A percentile compares a stretch with the other conserved stretches of the same genome.
Evolutionary conservation across 2,329 filamentous ascomycete species (phyloP).

Genomic region (Pestalotiopsis sp.): DNA sequence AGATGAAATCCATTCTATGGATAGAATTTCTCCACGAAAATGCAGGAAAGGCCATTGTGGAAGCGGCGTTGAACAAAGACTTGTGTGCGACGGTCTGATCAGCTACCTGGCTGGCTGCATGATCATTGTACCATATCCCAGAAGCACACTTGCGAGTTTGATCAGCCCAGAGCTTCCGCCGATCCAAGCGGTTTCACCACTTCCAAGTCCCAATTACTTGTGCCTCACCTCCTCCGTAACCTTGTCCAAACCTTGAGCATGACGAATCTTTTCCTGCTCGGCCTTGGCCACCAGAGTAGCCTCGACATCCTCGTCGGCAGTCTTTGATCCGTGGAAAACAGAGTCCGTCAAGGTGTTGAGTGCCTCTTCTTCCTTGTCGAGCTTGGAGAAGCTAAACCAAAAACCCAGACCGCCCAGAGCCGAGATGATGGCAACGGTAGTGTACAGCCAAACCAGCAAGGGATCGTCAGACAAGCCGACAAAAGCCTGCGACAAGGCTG

Average conservation of each 20-base stretch:
- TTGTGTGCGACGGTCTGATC: too few relatives aligned
- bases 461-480: slow-evolving; percentile 62
- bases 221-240: slow-evolving; percentile 4
- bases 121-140: too few relatives aligned
- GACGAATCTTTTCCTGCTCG: slow-evolving; percentile 27
- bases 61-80: background rate
- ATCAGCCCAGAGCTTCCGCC: background rate
- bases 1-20: background rate
- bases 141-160: too few relatives aligned
- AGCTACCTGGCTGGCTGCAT: too few relatives aligned
- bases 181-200: too few relatives aligned
- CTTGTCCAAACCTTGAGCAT: slow-evolving; percentile 26
- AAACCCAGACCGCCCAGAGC: slow-evolving; percentile 65
- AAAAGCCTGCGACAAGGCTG: slow-evolving; percentile 69
- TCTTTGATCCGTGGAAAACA: slow-evolving; percentile 30
- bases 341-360: slow-evolving; percentile 59
- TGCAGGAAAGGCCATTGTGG: background rate
- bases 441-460: slow-evolving; percentile 75
- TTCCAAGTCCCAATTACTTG: background rate
- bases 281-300: slow-evolving; percentile 24
- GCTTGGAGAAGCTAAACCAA: slow-evolving; percentile 65
- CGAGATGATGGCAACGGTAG: slow-evolving; percentile 65
- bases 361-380: slow-evolving; percentile 68
- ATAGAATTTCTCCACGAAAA: background rate
- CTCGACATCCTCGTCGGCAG: slow-evolving; percentile 26